phyloP scores from a whole-genome alignment of 805 yeast genomes.

The Nakazawaea ambrosiae region DNA sequence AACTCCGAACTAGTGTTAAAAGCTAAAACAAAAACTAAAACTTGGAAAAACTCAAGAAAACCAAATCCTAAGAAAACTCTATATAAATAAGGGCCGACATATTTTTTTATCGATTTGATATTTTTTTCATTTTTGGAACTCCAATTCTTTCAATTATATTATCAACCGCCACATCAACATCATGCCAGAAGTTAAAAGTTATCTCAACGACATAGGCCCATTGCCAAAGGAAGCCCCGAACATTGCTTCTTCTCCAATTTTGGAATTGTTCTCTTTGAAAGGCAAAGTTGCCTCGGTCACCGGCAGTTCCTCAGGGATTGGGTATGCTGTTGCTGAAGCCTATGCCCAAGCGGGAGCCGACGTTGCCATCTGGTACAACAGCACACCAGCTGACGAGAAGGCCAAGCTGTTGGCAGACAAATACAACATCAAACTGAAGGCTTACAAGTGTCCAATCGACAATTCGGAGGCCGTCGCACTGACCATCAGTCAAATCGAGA shows the following conservation, averaged over 20 bases:
- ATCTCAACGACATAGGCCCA: conserved; percentile 20
- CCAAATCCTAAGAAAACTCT: too few species aligned
- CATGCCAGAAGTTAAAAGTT: conserved; percentile 18
- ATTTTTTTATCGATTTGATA: too few species aligned
- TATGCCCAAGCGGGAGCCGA: conserved; percentile 86
- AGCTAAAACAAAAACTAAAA: too few species aligned
- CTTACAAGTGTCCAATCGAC: conserved; percentile 56
- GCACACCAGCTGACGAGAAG: conserved; percentile 55
- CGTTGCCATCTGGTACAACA: conserved; percentile 63
- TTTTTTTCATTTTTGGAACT: too few species aligned
- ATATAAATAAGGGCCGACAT: too few species aligned
- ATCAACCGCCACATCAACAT: not conserved
- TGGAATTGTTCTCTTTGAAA: conserved; percentile 61
- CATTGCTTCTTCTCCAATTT: conserved; percentile 45
- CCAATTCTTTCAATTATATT: not conserved
- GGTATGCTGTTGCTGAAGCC: conserved; percentile 74
- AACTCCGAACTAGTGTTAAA: too few species aligned
- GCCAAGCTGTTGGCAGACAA: conserved; percentile 48
- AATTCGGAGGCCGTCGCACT: conserved; percentile 41
- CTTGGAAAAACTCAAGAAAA: too few species aligned
- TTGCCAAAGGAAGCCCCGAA: conserved; percentile 50
- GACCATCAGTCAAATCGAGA: conserved; percentile 41
- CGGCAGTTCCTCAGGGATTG: conserved; percentile 83
- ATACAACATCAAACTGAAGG: conserved; percentile 56
- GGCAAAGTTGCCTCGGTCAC: conserved; percentile 83